These are phyloP conservation scores for Sphaerulina populicola DNA, from an alignment of 2,329 filamentous ascomycete genomes.

Conservation along the genomic window DNA sequence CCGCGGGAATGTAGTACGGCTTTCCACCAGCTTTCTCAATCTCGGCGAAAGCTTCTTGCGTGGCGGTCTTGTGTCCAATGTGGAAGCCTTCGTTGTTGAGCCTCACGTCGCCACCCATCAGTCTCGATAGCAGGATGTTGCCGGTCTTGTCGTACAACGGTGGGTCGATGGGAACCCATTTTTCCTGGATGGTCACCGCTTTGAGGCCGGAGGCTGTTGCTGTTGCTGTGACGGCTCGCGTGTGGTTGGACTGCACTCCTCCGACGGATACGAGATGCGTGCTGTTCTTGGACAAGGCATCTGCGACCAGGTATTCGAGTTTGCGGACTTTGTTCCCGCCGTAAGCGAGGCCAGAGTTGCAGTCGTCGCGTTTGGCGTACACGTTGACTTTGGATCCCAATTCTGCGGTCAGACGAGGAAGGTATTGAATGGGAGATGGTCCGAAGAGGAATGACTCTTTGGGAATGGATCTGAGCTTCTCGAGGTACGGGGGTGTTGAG, in stretches of 20 bases:
- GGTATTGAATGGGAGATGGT: conserved; percentile 58
- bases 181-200: conserved; percentile 28
- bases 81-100: conserved; percentile 55
- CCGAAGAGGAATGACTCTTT: conserved; percentile 56
- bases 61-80: conserved; percentile 54
- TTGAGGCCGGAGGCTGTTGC: conserved; percentile 31
- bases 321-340: conserved; percentile 37
- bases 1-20: conserved; percentile 65
- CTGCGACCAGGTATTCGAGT: conserved; percentile 34
- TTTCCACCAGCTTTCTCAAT: conserved; percentile 48
- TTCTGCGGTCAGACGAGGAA: conserved; percentile 56
- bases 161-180: conserved; percentile 29
- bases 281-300: conserved; percentile 26
- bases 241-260: conserved; percentile 35
- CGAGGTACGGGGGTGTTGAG: conserved; percentile 18
- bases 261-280: conserved; percentile 33
- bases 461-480: conserved; percentile 43
- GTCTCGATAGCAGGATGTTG: conserved; percentile 62
- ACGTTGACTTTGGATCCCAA: conserved; percentile 50
- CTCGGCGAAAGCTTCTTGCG: conserved; percentile 48
- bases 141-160: conserved; percentile 45
- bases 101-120: conserved; percentile 44
- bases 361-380: conserved; percentile 65
- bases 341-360: conserved; percentile 35
- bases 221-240: conserved; percentile 32